A percentile compares a stretch with the other conserved stretches of the same genome.
Conservation (phyloP, 1,139 yeast genomes). For the Geotrichum carabidarum region DNA sequence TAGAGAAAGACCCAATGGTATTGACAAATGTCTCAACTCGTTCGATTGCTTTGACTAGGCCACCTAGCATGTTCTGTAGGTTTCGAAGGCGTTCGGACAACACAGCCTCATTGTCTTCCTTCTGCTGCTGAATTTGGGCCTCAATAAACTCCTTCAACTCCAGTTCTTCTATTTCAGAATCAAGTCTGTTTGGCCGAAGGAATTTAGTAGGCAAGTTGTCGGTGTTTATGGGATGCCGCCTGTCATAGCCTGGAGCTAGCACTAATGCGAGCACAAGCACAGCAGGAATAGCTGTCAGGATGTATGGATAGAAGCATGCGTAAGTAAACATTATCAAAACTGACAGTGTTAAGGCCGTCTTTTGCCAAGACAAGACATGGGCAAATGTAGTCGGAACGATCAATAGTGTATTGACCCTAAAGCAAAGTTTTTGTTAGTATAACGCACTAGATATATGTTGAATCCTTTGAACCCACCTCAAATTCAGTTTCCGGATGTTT, state of each 20-base stretch:
- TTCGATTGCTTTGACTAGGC: conserved; percentile 50
- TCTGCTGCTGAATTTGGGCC: conserved; percentile 11
- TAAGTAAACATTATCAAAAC: conserved; percentile 33
- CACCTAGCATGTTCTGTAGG: conserved; percentile 58
- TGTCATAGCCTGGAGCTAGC: conserved; percentile 65
- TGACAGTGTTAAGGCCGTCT: conserved; percentile 31
- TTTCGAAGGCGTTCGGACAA: conserved; percentile 53
- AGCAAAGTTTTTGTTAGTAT: background rate
- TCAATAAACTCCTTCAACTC: conserved; percentile 4
- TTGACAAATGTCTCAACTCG: conserved; percentile 51
- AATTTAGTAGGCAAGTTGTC: conserved; percentile 21
- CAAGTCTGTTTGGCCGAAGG: conserved; percentile 16
- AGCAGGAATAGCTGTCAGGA: conserved; percentile 61
- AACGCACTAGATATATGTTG: background rate
- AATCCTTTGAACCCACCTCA: conserved; percentile 6
- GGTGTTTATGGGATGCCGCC: conserved; percentile 49
- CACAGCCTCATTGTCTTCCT: conserved; percentile 23
- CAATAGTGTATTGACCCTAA: conserved; percentile 9
- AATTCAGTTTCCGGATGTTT: conserved; percentile 18
- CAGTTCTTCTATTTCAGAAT: conserved; percentile 19
- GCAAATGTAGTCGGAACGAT: conserved; percentile 15
- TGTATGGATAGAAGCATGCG: conserved; percentile 57
- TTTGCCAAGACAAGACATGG: conserved; percentile 19
- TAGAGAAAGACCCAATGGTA: conserved; percentile 66
- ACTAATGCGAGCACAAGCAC: conserved; percentile 52